Base-by-base conservation (phyloP, 768 basidiomycete species). In the Lactarius deliciosus region DNA sequence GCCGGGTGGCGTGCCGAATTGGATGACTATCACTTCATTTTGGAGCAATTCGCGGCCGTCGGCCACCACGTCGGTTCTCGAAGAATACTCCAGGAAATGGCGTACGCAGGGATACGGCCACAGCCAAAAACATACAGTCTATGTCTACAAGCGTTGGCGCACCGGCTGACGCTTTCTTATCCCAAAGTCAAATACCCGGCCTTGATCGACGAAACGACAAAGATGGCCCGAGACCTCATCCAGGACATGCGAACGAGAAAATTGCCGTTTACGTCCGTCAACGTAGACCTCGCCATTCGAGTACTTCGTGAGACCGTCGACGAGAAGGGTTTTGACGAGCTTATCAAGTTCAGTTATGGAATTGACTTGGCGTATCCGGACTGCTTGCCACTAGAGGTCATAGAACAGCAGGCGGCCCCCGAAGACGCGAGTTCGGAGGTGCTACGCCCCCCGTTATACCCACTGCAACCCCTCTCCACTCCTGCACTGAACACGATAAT, bases 341-440 rank as follows among this genome's bases (percentile, higher is more conserved):
- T 92, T 30, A 76, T 92, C 79, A 86, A 83, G 70, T 77, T 83
- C 71, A 85, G 83, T 41, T 94, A 93, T 75, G 91, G 88, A 0
- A 82, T 94, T 64, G 92, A 94, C 76, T 75, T 94, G 57, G 79
- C 83, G 25, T 86, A 87, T 71, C 91, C 91, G 0, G 92, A 94
- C 72, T 81, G 85, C 47, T 76, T 82, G 11, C 85, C 89, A 38
- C 68, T 88, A 64, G 84, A 85, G 66, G 78, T 61, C 43, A 16
- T 61, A 18, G 56, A 60, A 54, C 43, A 43, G 45, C 43, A 50
- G 36, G 25, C 58, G 38, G 40, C 62, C 41, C 25, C 70, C 41
- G 43, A 36, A 25, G 32, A 18, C 16, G 57, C 38, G 11, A 57
- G 67, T 40, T 73, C 75, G 13, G 61, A 66, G 18, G 78, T 79